A percentile compares a stretch with the other conserved stretches of the same genome.
Evolutionary conservation across 257 asterid genomes (phyloP).

Genomic region (Vinca minor): DNA sequence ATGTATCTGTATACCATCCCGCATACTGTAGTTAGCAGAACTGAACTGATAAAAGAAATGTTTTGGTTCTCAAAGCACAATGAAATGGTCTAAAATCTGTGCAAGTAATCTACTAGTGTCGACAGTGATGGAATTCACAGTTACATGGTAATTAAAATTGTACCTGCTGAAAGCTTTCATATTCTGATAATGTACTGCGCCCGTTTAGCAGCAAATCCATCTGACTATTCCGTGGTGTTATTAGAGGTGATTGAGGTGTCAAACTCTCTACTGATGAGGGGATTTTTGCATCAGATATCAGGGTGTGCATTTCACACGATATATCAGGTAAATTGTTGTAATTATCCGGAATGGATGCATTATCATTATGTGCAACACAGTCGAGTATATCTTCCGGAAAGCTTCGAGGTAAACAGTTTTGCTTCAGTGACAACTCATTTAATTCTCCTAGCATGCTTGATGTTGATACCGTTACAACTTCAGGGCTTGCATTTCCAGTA

Average conservation of each 20-base stretch:
- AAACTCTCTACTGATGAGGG: constrained; percentile 63
- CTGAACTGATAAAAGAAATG: constrained; percentile 4
- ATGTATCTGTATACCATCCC: constrained; percentile 56
- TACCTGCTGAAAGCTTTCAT: constrained; percentile 90
- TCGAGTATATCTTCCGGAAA: constrained; percentile 48
- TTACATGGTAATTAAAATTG: not conserved
- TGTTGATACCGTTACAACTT: constrained; percentile 32
- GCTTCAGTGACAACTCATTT: constrained; percentile 44
- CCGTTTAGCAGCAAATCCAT: constrained; percentile 68
- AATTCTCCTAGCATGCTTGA: constrained; percentile 36
- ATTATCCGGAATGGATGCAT: constrained; percentile 35
- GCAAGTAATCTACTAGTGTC: constrained; percentile 10
- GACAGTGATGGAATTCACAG: no score
- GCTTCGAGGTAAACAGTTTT: constrained; percentile 31
- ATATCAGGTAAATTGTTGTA: constrained; percentile 34
- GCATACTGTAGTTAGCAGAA: constrained; percentile 21
- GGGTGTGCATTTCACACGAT: no score
- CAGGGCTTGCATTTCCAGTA: constrained; percentile 51
- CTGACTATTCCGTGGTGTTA: constrained; percentile 76
- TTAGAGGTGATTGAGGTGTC: constrained; percentile 87
- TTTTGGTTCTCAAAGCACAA: not conserved
- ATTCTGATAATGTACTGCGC: constrained; percentile 56
- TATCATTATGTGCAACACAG: constrained; percentile 39
- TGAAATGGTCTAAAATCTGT: not conserved
- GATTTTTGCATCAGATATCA: no score